Conservation (phyloP, 2,329 filamentous ascomycete species). For the Capronia coronata region DNA sequence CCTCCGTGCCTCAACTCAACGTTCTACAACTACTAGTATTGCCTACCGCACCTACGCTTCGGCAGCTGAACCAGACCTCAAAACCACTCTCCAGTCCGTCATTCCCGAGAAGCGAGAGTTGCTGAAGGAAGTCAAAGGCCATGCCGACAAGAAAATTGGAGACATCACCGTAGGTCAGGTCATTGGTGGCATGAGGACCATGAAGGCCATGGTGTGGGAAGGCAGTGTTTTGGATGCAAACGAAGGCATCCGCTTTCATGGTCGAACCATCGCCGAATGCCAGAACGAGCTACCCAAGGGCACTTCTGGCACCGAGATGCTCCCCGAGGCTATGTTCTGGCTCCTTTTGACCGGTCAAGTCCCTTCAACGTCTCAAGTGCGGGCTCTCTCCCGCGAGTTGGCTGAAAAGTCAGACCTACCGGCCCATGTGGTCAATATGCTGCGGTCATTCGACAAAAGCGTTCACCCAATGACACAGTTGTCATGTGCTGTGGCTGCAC, state of each 20-base stretch:
- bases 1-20: constrained; percentile 17
- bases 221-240: constrained; percentile 93
- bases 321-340: constrained; percentile 99
- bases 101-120: constrained; percentile 93
- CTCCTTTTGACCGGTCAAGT: constrained; percentile 89
- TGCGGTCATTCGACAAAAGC: constrained; percentile 80
- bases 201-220: constrained; percentile 99
- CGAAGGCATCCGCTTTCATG: constrained; percentile 97
- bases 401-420: constrained; percentile 81
- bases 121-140: constrained; percentile 84
- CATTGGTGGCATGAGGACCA: constrained; percentile 91
- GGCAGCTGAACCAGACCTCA: constrained; percentile 77
- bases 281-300: constrained; percentile 91
- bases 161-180: constrained; percentile 92
- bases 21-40: constrained; percentile 19
- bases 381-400: constrained; percentile 74
- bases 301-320: constrained; percentile 86
- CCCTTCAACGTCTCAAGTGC: constrained; percentile 73
- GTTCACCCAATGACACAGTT: constrained; percentile 99
- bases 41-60: constrained; percentile 58
- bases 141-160: constrained; percentile 74
- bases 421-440: constrained; percentile 74
- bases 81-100: constrained; percentile 71
- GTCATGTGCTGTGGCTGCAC: constrained; percentile 85
- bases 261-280: constrained; percentile 96